phyloP scores from a whole-genome alignment of 2,329 filamentous ascomycete species.

The Chaetomiaceae sp. region DNA sequence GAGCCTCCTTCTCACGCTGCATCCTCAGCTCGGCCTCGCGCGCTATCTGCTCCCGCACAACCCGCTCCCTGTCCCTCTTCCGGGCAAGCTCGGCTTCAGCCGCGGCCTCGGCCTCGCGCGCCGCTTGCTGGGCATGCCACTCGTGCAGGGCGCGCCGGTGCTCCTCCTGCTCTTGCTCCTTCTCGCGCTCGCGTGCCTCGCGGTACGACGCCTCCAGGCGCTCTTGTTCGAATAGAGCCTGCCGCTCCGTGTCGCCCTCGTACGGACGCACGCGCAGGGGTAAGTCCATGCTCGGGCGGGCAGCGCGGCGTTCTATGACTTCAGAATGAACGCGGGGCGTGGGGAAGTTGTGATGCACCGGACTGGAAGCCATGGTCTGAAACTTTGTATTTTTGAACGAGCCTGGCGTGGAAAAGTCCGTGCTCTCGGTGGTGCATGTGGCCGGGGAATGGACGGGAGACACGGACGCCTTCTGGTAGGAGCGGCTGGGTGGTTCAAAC shows the following conservation, averaged over 20 bases:
- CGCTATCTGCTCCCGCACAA: neutral
- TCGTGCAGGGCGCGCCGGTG: too few relatives aligned
- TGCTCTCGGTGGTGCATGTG: neutral
- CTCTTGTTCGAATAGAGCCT: neutral
- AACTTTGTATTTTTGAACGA: too few relatives aligned
- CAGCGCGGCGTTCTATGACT: too few relatives aligned
- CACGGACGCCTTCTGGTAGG: too few relatives aligned
- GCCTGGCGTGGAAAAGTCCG: too few relatives aligned
- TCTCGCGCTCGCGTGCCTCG: neutral
- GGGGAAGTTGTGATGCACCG: too few relatives aligned
- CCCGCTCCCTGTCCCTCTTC: neutral
- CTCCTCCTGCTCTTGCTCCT: neutral
- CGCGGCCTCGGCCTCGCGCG: neutral
- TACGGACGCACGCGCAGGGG: neutral
- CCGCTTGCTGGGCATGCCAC: neutral
- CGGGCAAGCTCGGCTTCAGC: neutral
- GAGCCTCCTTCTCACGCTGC: neutral
- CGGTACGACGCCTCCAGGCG: neutral
- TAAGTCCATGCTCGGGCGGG: too few relatives aligned
- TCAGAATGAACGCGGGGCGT: too few relatives aligned
- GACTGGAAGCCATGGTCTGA: too few relatives aligned
- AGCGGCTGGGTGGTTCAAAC: neutral
- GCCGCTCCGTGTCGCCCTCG: neutral
- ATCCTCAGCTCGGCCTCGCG: neutral
- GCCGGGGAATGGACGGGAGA: neutral